A percentile compares a stretch with the other conserved stretches of the same genome.
phyloP scores from a whole-genome alignment of 805 yeast species.

The Wickerhamomyces bovis region DNA sequence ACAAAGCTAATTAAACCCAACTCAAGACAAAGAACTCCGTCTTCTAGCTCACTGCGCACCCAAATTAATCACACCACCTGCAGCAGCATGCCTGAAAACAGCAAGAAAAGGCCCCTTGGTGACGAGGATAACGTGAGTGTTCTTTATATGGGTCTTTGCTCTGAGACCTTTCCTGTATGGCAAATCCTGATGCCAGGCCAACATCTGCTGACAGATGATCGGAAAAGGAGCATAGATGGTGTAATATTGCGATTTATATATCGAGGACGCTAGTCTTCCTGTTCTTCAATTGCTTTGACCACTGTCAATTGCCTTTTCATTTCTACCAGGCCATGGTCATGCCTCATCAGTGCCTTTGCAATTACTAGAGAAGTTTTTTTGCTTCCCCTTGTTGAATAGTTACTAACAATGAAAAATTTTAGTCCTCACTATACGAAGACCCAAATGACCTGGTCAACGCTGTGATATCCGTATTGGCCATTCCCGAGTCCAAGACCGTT shows the following conservation, averaged over 20 bases:
- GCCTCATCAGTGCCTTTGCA: neutral
- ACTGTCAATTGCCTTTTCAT: no score
- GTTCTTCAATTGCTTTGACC: no score
- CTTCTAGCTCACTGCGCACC: neutral
- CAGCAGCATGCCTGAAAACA: constrained; percentile 4
- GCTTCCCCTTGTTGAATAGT: neutral
- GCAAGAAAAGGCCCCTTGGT: constrained; percentile 15
- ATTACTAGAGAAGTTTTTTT: neutral
- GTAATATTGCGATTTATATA: no score
- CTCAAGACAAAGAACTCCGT: neutral
- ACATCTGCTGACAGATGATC: neutral
- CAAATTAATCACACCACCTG: neutral
- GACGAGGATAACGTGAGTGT: constrained; percentile 7
- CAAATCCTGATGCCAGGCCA: neutral
- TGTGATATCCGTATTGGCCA: constrained; percentile 61
- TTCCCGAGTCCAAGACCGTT: constrained; percentile 70
- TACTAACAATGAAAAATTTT: neutral
- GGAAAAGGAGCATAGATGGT: neutral
- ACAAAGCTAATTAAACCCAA: neutral
- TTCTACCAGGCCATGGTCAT: no score
- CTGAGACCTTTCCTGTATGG: neutral
- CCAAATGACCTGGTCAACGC: constrained; percentile 64
- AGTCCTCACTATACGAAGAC: constrained; percentile 39
- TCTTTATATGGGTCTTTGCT: neutral
- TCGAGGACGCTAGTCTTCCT: no score